Evolutionary conservation across 2,329 filamentous ascomycete genomes (phyloP).

Genomic region (Scopulariopsis brevicaulis): DNA sequence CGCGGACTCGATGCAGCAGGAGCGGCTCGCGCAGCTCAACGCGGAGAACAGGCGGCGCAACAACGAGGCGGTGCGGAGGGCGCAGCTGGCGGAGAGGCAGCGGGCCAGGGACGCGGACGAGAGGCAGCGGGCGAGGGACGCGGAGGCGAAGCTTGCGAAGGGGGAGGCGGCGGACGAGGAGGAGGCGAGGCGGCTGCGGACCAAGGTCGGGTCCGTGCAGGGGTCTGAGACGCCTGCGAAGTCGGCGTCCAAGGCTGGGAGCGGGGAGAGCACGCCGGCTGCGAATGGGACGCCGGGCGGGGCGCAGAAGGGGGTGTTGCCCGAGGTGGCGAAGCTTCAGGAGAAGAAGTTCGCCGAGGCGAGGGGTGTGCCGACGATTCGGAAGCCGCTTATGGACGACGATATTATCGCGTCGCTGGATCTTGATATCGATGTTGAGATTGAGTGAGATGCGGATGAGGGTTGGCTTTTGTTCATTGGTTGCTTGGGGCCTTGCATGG

Average conservation of each 20-base stretch:
- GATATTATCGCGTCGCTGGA: slow-evolving; percentile 87
- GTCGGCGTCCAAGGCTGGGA: slow-evolving; percentile 32
- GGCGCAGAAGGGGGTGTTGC: slow-evolving; percentile 27
- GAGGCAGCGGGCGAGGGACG: slow-evolving; percentile 12
- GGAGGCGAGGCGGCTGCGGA: slow-evolving; percentile 50
- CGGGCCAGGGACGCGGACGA: slow-evolving; percentile 48
- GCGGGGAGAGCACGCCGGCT: slow-evolving; percentile 32
- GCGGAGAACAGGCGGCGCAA: slow-evolving; percentile 74
- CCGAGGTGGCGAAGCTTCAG: slow-evolving; percentile 42
- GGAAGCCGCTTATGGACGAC: slow-evolving; percentile 76
- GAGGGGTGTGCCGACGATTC: slow-evolving; percentile 55
- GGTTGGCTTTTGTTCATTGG: neutral
- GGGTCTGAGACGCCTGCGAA: slow-evolving; percentile 41
- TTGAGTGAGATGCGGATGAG: slow-evolving; percentile 29
- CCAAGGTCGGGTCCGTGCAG: slow-evolving; percentile 56
- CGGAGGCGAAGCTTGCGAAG: slow-evolving; percentile 33
- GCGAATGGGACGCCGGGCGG: slow-evolving; percentile 37
- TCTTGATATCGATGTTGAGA: slow-evolving; percentile 84
- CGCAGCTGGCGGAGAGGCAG: slow-evolving; percentile 71
- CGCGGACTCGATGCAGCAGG: slow-evolving; percentile 53
- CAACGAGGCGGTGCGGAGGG: slow-evolving; percentile 80
- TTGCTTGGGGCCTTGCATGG: neutral
- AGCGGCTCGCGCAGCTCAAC: slow-evolving; percentile 76
- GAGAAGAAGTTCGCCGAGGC: slow-evolving; percentile 42
- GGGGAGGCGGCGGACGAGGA: slow-evolving; percentile 52